Conservation (phyloP, 2,329 filamentous ascomycete species). For the Exophiala sideris region DNA sequence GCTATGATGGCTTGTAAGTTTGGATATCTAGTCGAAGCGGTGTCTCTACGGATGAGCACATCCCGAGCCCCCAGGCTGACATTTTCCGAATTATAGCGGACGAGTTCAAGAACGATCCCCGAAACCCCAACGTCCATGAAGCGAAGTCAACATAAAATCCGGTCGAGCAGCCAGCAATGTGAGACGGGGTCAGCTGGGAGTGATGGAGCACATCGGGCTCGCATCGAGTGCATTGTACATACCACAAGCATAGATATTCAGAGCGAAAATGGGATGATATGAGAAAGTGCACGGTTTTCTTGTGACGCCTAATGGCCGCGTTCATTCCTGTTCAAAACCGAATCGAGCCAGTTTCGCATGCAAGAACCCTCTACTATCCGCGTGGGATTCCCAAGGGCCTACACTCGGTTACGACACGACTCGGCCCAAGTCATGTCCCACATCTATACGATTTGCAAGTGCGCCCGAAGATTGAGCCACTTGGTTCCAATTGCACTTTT, state of each 20-base stretch:
- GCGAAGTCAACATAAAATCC: constrained; percentile 12
- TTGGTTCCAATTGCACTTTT: too few relatives aligned
- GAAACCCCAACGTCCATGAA: constrained; percentile 57
- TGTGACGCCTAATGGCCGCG: not conserved
- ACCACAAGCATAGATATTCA: constrained; percentile 19
- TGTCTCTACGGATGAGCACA: not conserved
- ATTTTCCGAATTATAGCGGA: constrained; percentile 57
- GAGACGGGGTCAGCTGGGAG: not conserved
- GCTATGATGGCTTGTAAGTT: constrained; percentile 76
- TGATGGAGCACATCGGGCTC: constrained; percentile 1
- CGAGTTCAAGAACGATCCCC: constrained; percentile 95
- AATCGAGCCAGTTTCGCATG: too few relatives aligned
- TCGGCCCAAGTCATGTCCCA: too few relatives aligned
- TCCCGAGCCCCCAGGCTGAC: not conserved
- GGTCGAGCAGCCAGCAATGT: not conserved
- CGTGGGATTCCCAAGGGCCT: too few relatives aligned
- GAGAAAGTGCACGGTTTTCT: not conserved
- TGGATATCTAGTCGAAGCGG: constrained; percentile 26
- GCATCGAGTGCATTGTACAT: constrained; percentile 18
- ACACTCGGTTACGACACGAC: too few relatives aligned
- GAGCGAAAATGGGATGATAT: constrained; percentile 11
- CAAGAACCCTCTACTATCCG: too few relatives aligned
- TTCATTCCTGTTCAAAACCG: not conserved
- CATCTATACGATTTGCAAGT: too few relatives aligned
- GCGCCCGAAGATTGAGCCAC: too few relatives aligned